Base-by-base conservation (phyloP, 2,329 filamentous ascomycete genomes). In the Ophiostoma novo-ulmi region DNA sequence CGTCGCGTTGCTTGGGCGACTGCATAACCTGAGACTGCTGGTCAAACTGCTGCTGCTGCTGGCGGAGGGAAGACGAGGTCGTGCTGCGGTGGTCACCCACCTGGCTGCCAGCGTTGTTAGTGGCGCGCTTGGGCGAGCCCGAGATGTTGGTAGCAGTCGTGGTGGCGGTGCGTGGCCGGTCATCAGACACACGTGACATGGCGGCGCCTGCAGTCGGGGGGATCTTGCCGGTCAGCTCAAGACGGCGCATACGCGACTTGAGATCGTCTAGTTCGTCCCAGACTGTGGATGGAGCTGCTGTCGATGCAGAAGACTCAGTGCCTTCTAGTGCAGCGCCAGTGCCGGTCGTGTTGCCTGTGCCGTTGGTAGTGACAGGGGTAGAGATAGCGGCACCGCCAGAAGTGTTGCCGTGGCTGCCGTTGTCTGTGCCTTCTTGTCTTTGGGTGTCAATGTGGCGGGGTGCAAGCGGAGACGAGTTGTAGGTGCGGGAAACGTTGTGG, bases 201-300 rank as follows among this genome's bases (percentile, higher is more conserved):
- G 92, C 91, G 2, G 92, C 92, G 48, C 89, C 91, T 2, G 93
- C 94, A 1, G 91, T 93, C 0, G 92, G 82, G 0, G 94, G 93
- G 44, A 95, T 82, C 79, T 96, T 97, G 71, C 94, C 94, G 2
- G 92, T 96, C 75, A 96, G 80, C 79, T 98, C 95, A 11, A 99
- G 85, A 72, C 93, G 91, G 75, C 92, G 89, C 75, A 99, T 97
- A 39, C 95, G 88, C 58, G 92, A 95, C 79, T 98, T 98, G 66
- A 99, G 82, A 74, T 98, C 95, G 75, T 98, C 95, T 38, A 99
- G 82, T 79, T 99, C 95, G 78, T 98, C 95, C 95, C 95, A 99
- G 2, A 99, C 92, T 0, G 93, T 97, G 1, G 93, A 96, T 14
- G 94, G 92, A 1, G 92, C 93, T 1, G 90, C 93, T 0, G 92